Percentiles rank a stretch among this genome's conserved stretches.
phyloP scores from a whole-genome alignment of 2,329 filamentous ascomycete species.

The Mariannaea sp. region DNA sequence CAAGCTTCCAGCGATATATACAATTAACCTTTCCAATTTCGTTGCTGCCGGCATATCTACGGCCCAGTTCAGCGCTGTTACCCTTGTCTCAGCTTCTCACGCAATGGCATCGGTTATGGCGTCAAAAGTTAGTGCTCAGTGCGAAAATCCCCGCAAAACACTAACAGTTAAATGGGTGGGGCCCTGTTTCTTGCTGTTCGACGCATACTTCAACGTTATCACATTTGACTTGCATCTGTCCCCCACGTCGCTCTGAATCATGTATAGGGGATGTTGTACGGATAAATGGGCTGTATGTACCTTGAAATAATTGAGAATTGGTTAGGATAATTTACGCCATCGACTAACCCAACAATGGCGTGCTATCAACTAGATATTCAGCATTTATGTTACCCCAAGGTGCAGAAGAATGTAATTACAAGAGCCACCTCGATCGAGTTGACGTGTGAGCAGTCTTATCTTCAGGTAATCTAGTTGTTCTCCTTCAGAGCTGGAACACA shows the following conservation, averaged over 20 bases:
- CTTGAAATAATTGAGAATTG: conserved; percentile 4
- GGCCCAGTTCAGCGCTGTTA: conserved; percentile 3
- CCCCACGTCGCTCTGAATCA: not conserved
- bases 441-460: not conserved
- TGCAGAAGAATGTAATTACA: too few relatives aligned
- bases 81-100: conserved; percentile 21
- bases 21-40: too few relatives aligned
- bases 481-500: not conserved
- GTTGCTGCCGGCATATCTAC: not conserved
- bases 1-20: not conserved
- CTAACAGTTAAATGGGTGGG: conserved; percentile 22
- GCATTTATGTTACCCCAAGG: too few relatives aligned
- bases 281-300: not conserved
- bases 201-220: not conserved
- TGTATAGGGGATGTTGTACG: not conserved
- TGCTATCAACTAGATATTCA: conserved; percentile 11
- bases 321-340: conserved; percentile 10
- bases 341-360: conserved; percentile 10
- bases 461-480: not conserved
- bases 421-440: too few relatives aligned
- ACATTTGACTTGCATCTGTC: not conserved
- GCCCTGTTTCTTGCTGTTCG: conserved; percentile 1
- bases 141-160: not conserved
- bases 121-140: conserved; percentile 27
- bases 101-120: conserved; percentile 26